Evolutionary conservation across 306 rosid species (phyloP).

Genomic region (Quercus agrifolia): DNA sequence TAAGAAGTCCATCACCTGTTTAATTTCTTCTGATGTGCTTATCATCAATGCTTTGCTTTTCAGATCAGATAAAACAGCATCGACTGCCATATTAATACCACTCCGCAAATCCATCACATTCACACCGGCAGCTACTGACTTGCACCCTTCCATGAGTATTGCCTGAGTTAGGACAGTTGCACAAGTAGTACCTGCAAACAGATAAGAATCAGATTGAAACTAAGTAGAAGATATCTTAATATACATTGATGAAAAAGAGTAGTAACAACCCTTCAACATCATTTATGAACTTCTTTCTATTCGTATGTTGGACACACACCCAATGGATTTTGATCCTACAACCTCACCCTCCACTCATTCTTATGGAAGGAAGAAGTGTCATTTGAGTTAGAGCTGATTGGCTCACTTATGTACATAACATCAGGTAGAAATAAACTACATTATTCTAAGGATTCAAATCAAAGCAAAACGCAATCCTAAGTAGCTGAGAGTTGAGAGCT

Average conservation of each 20-base stretch:
- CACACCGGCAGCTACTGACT: conserved; percentile 88
- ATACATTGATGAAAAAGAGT: not conserved
- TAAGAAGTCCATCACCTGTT: conserved; percentile 62
- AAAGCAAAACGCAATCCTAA: not conserved
- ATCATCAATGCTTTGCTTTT: conserved; percentile 82
- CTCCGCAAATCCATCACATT: conserved; percentile 87
- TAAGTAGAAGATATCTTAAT: not conserved
- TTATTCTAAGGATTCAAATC: not conserved
- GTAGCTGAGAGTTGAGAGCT: not conserved
- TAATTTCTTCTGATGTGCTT: conserved; percentile 87
- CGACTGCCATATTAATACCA: conserved; percentile 87
- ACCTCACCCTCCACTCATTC: no score
- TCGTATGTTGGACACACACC: no score
- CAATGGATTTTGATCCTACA: no score
- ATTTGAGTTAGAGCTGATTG: no score
- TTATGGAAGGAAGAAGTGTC: no score
- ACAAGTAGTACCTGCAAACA: conserved; percentile 87
- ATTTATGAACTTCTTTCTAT: not conserved
- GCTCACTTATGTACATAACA: not conserved
- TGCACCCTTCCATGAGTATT: conserved; percentile 86
- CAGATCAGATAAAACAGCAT: conserved; percentile 75
- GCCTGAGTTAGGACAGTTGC: conserved; percentile 94
- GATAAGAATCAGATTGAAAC: conserved; percentile 11
- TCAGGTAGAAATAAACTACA: not conserved
- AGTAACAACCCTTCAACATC: not conserved